Evolutionary conservation across 1,284 basidiomycete species (phyloP), one percentile per base, ranked within the genome.

Genomic region (Neolentinus lepideus): DNA sequence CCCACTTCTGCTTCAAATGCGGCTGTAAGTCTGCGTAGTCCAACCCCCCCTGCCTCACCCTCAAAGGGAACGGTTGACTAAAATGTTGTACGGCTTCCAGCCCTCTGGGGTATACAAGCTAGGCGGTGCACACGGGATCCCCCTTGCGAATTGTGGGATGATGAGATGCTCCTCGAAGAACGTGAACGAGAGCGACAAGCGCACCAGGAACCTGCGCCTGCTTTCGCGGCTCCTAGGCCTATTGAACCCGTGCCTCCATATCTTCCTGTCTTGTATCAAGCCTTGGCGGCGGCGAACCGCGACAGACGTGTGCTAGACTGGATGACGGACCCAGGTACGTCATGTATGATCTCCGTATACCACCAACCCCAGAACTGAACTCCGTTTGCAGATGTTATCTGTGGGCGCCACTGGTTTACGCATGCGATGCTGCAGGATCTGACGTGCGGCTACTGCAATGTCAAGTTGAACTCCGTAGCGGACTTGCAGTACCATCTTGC

Each of bases 131-230:
- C 66, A 16, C 64, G 71, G n/a, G 47, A 61, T 16, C 71, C 73
- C 1, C 62, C 70, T 1, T 75, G 73, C 57, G 65, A 66, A 1
- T 62, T 74, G 2, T 75, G 72, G 72, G 72, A 75, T 54, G 72
- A 75, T 51, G 65, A 71, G 12, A 70, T 71, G 66, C 59, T 75
- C 0, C 62, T 74, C 19, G 72, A 71, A 54, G 66, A 65, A 54
- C 65, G 65, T 6, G 72, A 73, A 58, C 62, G 71, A 10, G 54
- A 59, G 35, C 63, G 67, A 14, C 64, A 65, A 54, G 48, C 29
- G 22, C 45, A 46, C 21, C 43, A 29, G 14, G 53, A 51, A 53
- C 50, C 21, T 19, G 51, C 52, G n/a, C 21, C 50, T 12, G 29
- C 12, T 19, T 11, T 19, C n/a, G 24, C 43, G 4, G n/a, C 19